Evolutionary conservation across 495 filamentous ascomycete genomes (phyloP).

Genomic region (Patellaria atrata): DNA sequence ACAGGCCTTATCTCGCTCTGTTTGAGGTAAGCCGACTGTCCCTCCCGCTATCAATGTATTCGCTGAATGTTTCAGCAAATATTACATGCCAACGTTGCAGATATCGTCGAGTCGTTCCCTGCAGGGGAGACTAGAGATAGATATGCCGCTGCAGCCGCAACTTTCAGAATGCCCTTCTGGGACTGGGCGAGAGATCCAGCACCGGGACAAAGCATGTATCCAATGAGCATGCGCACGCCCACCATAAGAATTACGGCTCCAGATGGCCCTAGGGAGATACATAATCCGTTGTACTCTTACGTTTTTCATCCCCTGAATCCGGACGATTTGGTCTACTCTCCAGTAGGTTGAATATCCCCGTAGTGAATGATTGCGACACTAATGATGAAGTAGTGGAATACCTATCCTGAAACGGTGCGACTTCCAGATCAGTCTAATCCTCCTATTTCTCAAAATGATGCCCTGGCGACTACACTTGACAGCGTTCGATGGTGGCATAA

Average conservation of each 20-base stretch:
- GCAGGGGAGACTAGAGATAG: conserved; percentile 27
- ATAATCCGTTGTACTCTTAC: conserved; percentile 50
- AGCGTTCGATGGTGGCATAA: conserved; percentile 30
- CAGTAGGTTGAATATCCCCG: too few relatives aligned
- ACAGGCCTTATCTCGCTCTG: conserved; percentile 53
- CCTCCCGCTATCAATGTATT: neutral
- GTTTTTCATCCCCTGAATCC: conserved; percentile 39
- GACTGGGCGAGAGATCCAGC: conserved; percentile 48
- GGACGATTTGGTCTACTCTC: conserved; percentile 28
- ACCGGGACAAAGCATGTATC: conserved; percentile 31
- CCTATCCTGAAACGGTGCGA: too few relatives aligned
- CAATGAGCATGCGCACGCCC: conserved; percentile 32
- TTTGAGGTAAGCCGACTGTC: conserved; percentile 39
- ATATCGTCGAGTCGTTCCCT: conserved; percentile 40
- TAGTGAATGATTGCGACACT: too few relatives aligned
- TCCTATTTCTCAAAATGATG: too few relatives aligned
- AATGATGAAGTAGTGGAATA: too few relatives aligned
- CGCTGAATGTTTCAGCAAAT: conserved; percentile 34
- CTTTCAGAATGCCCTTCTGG: conserved; percentile 54
- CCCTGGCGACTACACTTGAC: conserved; percentile 34
- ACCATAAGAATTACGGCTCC: conserved; percentile 38
- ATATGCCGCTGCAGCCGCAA: conserved; percentile 36
- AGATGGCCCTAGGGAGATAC: conserved; percentile 36
- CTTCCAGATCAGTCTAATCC: too few relatives aligned
- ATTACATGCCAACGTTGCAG: conserved; percentile 35